Percentiles rank a stretch among this genome's conserved stretches.
Evolutionary conservation across 208 protist genomes (phyloP).

Genomic region (Hexamita inflata): DNA sequence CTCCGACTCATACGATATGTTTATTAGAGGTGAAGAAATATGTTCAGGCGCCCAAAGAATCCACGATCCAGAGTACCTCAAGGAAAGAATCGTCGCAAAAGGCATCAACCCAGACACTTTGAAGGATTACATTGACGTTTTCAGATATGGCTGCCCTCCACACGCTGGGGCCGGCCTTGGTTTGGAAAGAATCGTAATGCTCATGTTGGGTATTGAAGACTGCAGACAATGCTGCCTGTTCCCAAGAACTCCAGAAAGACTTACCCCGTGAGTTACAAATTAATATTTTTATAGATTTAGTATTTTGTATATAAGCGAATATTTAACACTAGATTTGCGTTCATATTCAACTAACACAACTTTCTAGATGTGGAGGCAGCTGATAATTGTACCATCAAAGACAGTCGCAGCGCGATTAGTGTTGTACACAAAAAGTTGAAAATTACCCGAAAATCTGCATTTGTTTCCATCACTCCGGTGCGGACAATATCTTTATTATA

Average conservation of each 20-base stretch:
- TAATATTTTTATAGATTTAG: no score
- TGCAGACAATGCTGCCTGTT: constrained; percentile 90
- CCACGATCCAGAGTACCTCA: constrained; percentile 60
- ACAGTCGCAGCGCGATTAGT: no score
- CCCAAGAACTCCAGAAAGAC: constrained; percentile 86
- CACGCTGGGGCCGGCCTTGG: constrained; percentile 95
- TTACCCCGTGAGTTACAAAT: constrained; percentile 70
- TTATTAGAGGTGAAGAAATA: constrained; percentile 98
- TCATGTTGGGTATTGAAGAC: constrained; percentile 92
- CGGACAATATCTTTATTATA: no score
- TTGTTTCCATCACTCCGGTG: no score
- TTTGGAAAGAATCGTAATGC: constrained; percentile 92
- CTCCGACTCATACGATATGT: constrained; percentile 91
- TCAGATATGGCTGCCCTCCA: constrained; percentile 84
- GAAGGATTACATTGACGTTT: constrained; percentile 82
- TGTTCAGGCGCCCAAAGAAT: constrained; percentile 96
- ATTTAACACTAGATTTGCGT: no score
- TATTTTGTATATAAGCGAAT: no score
- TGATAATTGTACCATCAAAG: no score
- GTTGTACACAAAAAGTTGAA: no score
- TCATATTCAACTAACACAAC: no score
- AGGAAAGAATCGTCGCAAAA: not conserved
- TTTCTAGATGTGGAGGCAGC: no score
- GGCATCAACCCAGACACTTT: not conserved
- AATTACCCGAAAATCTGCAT: no score